Percentiles rank a stretch among this genome's conserved stretches.
Evolutionary conservation across 768 basidiomycete genomes (phyloP).

Genomic region (Hygrocybe coccinea): DNA sequence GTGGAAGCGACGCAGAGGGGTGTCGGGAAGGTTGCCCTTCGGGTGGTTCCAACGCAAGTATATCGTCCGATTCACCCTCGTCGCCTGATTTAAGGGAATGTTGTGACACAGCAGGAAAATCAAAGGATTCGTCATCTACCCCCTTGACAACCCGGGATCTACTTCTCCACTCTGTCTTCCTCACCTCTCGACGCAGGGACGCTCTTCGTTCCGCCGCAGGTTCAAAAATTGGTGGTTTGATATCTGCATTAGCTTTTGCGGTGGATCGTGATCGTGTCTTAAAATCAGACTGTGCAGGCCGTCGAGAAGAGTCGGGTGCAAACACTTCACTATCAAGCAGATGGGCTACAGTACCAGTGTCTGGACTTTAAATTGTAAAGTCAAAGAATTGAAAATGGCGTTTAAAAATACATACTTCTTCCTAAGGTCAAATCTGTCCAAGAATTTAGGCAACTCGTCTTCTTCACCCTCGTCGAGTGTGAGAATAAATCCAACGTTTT

Average conservation of each 20-base stretch:
- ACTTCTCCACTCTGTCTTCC: slow-evolving; percentile 6
- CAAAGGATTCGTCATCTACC: neutral
- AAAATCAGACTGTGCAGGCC: neutral
- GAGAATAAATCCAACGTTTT: slow-evolving; percentile 40
- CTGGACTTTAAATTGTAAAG: slow-evolving; percentile 30
- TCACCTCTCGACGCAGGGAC: slow-evolving; percentile 7
- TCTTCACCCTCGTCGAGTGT: slow-evolving; percentile 37
- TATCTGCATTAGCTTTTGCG: neutral
- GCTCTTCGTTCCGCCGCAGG: neutral
- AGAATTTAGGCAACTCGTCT: slow-evolving; percentile 44
- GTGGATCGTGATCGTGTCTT: neutral
- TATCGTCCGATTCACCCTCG: slow-evolving; percentile 16
- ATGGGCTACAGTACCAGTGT: slow-evolving; percentile 38
- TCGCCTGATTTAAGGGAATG: neutral
- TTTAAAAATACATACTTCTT: slow-evolving; percentile 39
- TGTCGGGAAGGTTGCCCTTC: slow-evolving; percentile 12
- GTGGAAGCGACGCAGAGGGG: slow-evolving; percentile 12
- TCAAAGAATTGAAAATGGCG: slow-evolving; percentile 2
- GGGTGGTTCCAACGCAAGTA: slow-evolving; percentile 10
- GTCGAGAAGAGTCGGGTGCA: slow-evolving; percentile 13
- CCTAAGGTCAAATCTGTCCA: slow-evolving; percentile 52
- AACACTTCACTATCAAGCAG: slow-evolving; percentile 31
- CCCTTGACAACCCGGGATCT: neutral
- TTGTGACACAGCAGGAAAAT: neutral
- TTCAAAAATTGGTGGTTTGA: slow-evolving; percentile 1